Evolutionary conservation across 306 rosid species (phyloP).

Genomic region (Pachyrhizus erosus): DNA sequence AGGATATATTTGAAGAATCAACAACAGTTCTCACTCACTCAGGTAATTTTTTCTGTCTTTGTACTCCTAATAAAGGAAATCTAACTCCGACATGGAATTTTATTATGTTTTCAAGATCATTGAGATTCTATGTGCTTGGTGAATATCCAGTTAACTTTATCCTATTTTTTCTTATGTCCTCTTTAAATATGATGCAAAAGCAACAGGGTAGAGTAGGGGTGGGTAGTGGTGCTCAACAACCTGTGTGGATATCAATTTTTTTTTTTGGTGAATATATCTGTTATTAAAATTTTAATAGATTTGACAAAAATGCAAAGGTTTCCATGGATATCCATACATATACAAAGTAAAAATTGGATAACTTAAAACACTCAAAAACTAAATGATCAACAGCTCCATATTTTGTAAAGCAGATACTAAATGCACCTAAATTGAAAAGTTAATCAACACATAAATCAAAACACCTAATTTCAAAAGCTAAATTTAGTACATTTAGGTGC

Average conservation of each 20-base stretch:
- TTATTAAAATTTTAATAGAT: too few relatives aligned
- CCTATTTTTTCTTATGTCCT: background rate
- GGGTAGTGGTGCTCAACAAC: too few relatives aligned
- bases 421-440: background rate
- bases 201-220: too few relatives aligned
- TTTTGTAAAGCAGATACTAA: background rate
- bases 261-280: too few relatives aligned
- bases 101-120: background rate
- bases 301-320: too few relatives aligned
- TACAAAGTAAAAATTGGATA: background rate
- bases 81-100: background rate
- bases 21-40: slow-evolving; percentile 41
- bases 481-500: background rate
- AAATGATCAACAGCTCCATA: background rate
- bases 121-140: background rate
- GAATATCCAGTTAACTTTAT: background rate
- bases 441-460: background rate
- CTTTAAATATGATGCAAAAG: slow-evolving; percentile 24
- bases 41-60: slow-evolving; percentile 46
- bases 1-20: slow-evolving; percentile 72
- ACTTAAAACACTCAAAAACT: background rate
- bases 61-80: slow-evolving; percentile 5
- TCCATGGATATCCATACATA: background rate
- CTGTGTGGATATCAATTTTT: too few relatives aligned
- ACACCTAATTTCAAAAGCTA: background rate